Conservation (phyloP, 176 grass and related monocot species). For the Pontederia crassipes region DNA sequence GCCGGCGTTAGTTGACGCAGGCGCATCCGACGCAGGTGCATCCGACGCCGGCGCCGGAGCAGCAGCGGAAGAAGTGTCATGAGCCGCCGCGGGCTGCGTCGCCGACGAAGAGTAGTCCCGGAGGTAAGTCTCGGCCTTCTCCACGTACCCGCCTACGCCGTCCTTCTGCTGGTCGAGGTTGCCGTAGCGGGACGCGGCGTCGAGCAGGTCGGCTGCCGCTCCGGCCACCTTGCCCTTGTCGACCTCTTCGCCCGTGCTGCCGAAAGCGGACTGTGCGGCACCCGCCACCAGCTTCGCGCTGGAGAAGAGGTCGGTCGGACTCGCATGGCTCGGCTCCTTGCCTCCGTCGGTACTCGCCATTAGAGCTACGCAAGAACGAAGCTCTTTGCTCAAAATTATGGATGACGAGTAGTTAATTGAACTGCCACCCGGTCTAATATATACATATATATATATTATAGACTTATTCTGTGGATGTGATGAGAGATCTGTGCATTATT, state of each 20-base stretch:
- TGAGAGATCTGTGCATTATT: no score
- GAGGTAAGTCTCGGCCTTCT: conserved; percentile 82
- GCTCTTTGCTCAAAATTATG: no score
- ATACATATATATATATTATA: no score
- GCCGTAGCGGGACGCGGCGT: conserved; percentile 63
- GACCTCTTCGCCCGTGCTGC: conserved; percentile 48
- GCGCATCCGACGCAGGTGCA: conserved; percentile 7
- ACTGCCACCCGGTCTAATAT: no score
- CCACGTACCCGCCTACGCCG: conserved; percentile 50
- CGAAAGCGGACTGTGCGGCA: conserved; percentile 52
- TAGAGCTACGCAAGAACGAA: neutral
- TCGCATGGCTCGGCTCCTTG: conserved; percentile 20
- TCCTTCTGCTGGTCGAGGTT: conserved; percentile 67
- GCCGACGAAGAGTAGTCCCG: conserved; percentile 32
- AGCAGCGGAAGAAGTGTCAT: conserved; percentile 13
- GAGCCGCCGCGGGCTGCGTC: no score
- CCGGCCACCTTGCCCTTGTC: conserved; percentile 63
- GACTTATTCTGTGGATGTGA: no score
- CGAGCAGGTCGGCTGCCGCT: conserved; percentile 58
- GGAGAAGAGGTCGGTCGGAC: conserved; percentile 46
- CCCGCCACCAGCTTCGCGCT: conserved; percentile 82
- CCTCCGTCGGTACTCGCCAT: conserved; percentile 42
- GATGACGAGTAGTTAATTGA: no score
- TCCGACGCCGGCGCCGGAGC: neutral
- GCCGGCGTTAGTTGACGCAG: conserved; percentile 11